These are phyloP conservation scores for Pterulicium gracile DNA, from an alignment of 1,284 basidiomycete genomes.

Conservation along the genomic window DNA sequence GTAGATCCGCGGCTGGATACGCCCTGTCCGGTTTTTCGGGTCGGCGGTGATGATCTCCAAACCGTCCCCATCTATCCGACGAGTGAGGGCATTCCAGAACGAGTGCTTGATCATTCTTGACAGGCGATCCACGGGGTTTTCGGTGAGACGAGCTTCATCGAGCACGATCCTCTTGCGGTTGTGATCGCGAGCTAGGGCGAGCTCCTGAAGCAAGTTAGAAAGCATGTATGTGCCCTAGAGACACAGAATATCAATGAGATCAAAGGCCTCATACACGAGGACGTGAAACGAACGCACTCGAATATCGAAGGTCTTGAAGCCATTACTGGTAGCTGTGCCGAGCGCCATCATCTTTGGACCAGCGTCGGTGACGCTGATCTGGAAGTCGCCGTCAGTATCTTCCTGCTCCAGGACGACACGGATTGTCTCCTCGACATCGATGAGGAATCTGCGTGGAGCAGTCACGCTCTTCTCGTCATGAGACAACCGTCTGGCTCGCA, in stretches of 20 bases:
- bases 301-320: constrained; percentile 95
- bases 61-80: constrained; percentile 94
- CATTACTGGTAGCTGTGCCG: constrained; percentile 95
- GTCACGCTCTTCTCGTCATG: constrained; percentile 75
- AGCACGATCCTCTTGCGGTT: constrained; percentile 93
- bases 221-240: constrained; percentile 97
- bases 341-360: constrained; percentile 95
- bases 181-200: constrained; percentile 94
- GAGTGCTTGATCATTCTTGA: constrained; percentile 98
- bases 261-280: neutral
- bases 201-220: constrained; percentile 96
- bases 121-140: constrained; percentile 95
- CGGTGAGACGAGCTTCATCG: constrained; percentile 92
- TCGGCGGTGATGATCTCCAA: constrained; percentile 95
- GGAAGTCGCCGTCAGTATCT: constrained; percentile 94
- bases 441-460: constrained; percentile 78
- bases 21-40: constrained; percentile 89
- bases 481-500: constrained; percentile 67
- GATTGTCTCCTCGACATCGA: constrained; percentile 99
- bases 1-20: constrained; percentile 86
- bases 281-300: constrained; percentile 43
- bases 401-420: constrained; percentile 94
- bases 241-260: neutral
- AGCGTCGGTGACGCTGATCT: constrained; percentile 94
- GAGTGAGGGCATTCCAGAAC: constrained; percentile 96